Conservation (phyloP, 2,329 filamentous ascomycete species). For the Penicillium sp. region DNA sequence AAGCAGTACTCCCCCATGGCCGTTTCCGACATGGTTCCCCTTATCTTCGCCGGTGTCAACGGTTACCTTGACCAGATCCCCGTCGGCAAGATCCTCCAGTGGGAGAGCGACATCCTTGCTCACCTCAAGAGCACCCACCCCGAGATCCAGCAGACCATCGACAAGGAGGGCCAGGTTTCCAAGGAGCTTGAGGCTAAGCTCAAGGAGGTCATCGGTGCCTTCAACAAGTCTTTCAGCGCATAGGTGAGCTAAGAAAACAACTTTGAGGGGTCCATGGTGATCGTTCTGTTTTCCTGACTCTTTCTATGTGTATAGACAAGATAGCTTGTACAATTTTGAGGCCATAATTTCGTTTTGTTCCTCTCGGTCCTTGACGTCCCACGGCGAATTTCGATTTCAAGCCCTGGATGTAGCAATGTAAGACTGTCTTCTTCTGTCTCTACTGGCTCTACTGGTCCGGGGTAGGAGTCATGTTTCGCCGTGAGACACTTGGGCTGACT, state of each 20-base stretch:
- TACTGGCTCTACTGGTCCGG: slow-evolving; percentile 23
- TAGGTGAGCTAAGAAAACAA: slow-evolving; percentile 40
- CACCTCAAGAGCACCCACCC: slow-evolving; percentile 90
- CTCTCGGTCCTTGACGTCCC: slow-evolving; percentile 14
- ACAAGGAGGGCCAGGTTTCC: slow-evolving; percentile 93
- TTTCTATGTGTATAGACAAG: slow-evolving; percentile 44
- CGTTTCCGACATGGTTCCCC: slow-evolving; percentile 99
- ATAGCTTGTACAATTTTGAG: slow-evolving; percentile 48
- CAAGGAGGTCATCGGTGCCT: slow-evolving; percentile 71
- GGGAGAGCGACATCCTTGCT: slow-evolving; percentile 91
- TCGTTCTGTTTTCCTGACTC: slow-evolving; percentile 41
- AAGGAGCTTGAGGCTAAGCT: slow-evolving; percentile 71
- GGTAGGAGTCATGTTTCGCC: slow-evolving; percentile 13
- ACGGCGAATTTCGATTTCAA: slow-evolving; percentile 12
- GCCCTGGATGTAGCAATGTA: slow-evolving; percentile 33
- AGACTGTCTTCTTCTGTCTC: slow-evolving; percentile 9
- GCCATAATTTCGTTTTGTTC: slow-evolving; percentile 42
- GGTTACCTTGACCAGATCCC: slow-evolving; percentile 87
- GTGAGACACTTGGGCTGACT: background rate
- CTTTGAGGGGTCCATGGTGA: slow-evolving; percentile 34
- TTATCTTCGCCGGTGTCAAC: slow-evolving; percentile 99
- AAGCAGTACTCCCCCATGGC: slow-evolving; percentile 99
- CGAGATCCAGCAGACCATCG: slow-evolving; percentile 79
- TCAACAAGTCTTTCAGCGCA: slow-evolving; percentile 87
- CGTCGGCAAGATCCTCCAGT: slow-evolving; percentile 85